Percentiles rank a stretch among this genome's conserved stretches.
Conservation (phyloP, 2,329 filamentous ascomycete species). For the Trichoderma harzianum region DNA sequence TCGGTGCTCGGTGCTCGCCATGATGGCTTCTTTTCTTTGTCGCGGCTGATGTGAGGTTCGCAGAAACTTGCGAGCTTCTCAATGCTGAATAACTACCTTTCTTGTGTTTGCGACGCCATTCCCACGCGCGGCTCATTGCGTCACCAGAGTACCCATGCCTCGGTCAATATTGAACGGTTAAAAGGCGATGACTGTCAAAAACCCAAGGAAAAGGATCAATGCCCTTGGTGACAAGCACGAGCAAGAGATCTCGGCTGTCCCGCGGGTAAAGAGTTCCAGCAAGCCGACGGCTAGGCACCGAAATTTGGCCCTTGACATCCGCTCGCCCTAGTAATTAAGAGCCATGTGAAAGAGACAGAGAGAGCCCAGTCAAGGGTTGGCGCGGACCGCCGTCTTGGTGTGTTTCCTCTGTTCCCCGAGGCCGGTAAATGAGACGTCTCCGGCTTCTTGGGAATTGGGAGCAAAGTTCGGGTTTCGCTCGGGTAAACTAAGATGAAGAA, state of each 20-base stretch:
- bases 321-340: background rate
- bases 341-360: background rate
- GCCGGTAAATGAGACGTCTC: conserved; percentile 6
- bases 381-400: background rate
- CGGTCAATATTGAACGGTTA: background rate
- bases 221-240: background rate
- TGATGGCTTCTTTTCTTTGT: background rate
- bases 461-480: background rate
- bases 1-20: background rate
- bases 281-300: conserved; percentile 1
- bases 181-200: background rate
- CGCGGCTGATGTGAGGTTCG: background rate
- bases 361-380: background rate
- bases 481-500: conserved; percentile 5
- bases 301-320: background rate
- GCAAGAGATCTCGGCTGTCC: background rate
- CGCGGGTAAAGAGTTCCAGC: background rate
- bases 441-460: conserved; percentile 9
- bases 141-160: background rate
- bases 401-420: background rate
- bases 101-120: background rate
- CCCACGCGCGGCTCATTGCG: background rate
- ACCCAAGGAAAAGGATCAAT: background rate
- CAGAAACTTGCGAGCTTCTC: background rate
- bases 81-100: background rate